Evolutionary conservation across 768 basidiomycete genomes (phyloP).

Genomic region (Solioccasus polychromus): DNA sequence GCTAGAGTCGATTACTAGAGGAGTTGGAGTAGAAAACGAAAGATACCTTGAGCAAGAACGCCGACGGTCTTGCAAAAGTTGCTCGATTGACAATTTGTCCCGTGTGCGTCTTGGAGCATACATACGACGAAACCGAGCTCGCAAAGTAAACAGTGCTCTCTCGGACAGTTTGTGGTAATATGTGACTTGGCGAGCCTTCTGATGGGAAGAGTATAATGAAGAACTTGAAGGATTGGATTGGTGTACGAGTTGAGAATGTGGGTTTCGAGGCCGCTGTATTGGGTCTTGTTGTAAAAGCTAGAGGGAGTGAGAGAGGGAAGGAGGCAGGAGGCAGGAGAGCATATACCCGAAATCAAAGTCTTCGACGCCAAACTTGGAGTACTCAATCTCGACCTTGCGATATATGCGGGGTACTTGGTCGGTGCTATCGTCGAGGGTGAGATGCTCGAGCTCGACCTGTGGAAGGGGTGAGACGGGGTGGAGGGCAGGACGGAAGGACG

Average conservation of each 20-base stretch:
- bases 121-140: conserved; percentile 92
- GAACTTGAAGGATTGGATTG: conserved; percentile 84
- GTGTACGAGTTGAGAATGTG: conserved; percentile 98
- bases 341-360: conserved; percentile 96
- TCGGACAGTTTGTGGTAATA: conserved; percentile 80
- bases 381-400: conserved; percentile 94
- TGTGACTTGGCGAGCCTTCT: conserved; percentile 86
- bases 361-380: conserved; percentile 97
- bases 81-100: conserved; percentile 93
- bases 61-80: conserved; percentile 96
- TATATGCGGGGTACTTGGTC: conserved; percentile 77
- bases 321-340: not conserved
- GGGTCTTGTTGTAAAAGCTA: conserved; percentile 92
- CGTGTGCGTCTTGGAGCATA: conserved; percentile 94
- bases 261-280: conserved; percentile 90
- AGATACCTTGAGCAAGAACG: conserved; percentile 77
- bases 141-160: conserved; percentile 92
- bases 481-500: conserved; percentile 3
- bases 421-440: conserved; percentile 47
- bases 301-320: not conserved
- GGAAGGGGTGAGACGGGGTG: conserved; percentile 3
- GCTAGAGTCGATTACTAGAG: conserved; percentile 34
- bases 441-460: conserved; percentile 54
- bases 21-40: not conserved
- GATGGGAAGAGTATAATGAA: conserved; percentile 81